phyloP scores from a whole-genome alignment of 257 asterid species.

The Primulina huaijiensis region DNA sequence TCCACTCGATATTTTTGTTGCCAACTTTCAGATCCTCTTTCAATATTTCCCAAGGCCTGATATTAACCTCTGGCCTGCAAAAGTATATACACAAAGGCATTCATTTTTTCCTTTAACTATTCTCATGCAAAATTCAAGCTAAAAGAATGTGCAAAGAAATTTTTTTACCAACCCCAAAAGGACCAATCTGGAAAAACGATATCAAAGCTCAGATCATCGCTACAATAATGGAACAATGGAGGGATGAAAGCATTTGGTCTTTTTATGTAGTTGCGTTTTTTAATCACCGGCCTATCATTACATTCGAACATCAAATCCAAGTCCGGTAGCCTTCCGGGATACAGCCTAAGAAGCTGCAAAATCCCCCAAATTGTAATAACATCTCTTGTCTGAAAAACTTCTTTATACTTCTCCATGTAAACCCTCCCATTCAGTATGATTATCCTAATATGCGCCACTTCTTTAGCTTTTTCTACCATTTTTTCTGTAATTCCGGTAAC shows the following conservation, averaged over 20 bases:
- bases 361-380: constrained; percentile 76
- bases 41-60: constrained; percentile 72
- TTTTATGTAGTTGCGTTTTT: constrained; percentile 28
- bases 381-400: constrained; percentile 75
- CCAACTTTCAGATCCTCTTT: constrained; percentile 56
- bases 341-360: constrained; percentile 73
- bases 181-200: constrained; percentile 92
- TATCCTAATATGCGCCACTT: constrained; percentile 51
- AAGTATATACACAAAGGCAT: neutral
- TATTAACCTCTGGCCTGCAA: constrained; percentile 77
- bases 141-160: constrained; percentile 21
- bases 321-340: constrained; percentile 67
- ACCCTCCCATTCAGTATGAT: constrained; percentile 52
- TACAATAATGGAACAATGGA: constrained; percentile 73
- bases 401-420: constrained; percentile 48
- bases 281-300: constrained; percentile 57
- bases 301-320: constrained; percentile 67
- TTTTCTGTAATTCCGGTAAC: constrained; percentile 52
- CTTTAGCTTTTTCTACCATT: constrained; percentile 48
- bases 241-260: constrained; percentile 27
- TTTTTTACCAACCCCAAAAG: constrained; percentile 97
- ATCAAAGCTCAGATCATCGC: constrained; percentile 52
- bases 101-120: neutral
- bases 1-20: constrained; percentile 51
- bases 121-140: neutral